Conservation (phyloP, 1,284 basidiomycete species). For the Clitocybe nebularis region DNA sequence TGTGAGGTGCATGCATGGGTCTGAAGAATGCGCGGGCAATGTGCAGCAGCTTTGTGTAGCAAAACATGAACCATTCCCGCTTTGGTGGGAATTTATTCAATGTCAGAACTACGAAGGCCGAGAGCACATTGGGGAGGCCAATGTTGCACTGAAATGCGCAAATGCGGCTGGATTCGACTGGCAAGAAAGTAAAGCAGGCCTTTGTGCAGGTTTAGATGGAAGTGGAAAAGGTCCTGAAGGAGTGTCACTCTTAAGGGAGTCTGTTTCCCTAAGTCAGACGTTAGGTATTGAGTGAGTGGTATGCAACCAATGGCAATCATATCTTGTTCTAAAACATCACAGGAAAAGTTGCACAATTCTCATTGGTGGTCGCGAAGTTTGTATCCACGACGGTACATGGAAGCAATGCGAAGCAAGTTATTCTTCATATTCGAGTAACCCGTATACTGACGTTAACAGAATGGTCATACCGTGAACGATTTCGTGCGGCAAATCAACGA, state of each 20-base stretch:
- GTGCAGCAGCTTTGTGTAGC: slow-evolving; percentile 79
- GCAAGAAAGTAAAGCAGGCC: slow-evolving; percentile 53
- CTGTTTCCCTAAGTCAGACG: slow-evolving; percentile 43
- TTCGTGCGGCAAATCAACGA: slow-evolving; percentile 78
- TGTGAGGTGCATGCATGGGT: slow-evolving; percentile 75
- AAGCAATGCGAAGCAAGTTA: slow-evolving; percentile 76
- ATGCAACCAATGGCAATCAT: not conserved
- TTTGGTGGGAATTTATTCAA: slow-evolving; percentile 72
- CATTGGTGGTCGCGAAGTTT: slow-evolving; percentile 66
- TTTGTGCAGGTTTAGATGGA: slow-evolving; percentile 56
- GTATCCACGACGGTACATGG: slow-evolving; percentile 78
- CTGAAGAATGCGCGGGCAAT: slow-evolving; percentile 81
- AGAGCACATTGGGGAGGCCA: slow-evolving; percentile 60
- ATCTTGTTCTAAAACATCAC: slow-evolving; percentile 8
- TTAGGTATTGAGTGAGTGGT: slow-evolving; percentile 54
- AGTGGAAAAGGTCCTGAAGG: slow-evolving; percentile 60
- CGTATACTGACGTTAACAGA: slow-evolving; percentile 39
- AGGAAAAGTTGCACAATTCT: slow-evolving; percentile 85
- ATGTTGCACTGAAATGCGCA: slow-evolving; percentile 67
- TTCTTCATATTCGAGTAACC: not conserved
- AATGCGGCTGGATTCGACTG: slow-evolving; percentile 63
- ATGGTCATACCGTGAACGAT: slow-evolving; percentile 69
- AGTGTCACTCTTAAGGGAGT: slow-evolving; percentile 55
- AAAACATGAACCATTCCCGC: slow-evolving; percentile 46
- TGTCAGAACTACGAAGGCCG: slow-evolving; percentile 75